Evolutionary conservation across 768 basidiomycete genomes (phyloP).

Genomic region (Leccinum arenicola): DNA sequence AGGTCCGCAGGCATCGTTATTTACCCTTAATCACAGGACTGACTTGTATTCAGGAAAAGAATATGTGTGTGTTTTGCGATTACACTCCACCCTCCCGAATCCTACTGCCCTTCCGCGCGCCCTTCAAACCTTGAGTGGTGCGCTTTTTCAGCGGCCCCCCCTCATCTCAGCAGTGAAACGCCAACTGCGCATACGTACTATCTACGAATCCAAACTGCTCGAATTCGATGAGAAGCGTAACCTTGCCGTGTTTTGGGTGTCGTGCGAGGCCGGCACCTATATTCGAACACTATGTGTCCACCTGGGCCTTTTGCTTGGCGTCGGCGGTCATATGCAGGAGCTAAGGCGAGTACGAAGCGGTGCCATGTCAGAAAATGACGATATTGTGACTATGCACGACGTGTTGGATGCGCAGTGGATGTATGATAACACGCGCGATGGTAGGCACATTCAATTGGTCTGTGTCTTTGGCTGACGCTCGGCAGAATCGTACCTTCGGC

Average conservation of each 20-base stretch:
- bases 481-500: constrained; percentile 91
- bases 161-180: constrained; percentile 99
- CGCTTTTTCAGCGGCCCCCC: constrained; percentile 97
- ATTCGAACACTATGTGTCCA: constrained; percentile 98
- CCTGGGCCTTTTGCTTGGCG: constrained; percentile 88
- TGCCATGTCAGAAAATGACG: constrained; percentile 96
- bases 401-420: constrained; percentile 98
- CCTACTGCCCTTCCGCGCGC: constrained; percentile 88
- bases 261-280: constrained; percentile 97
- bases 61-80: constrained; percentile 93
- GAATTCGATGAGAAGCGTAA: constrained; percentile 98
- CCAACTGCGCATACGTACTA: constrained; percentile 94
- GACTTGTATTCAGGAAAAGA: constrained; percentile 70
- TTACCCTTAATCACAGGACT: not conserved
- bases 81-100: constrained; percentile 79
- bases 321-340: constrained; percentile 99
- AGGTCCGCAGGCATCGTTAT: constrained; percentile 48
- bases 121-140: constrained; percentile 95
- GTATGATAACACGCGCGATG: constrained; percentile 96
- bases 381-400: constrained; percentile 99
- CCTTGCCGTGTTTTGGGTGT: constrained; percentile 97
- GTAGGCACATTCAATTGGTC: constrained; percentile 39
- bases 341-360: constrained; percentile 91
- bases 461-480: constrained; percentile 13
- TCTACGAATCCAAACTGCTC: constrained; percentile 91